A percentile compares a stretch with the other conserved stretches of the same genome.
Evolutionary conservation across 371 early-diverging fungal genomes (phyloP).

Genomic region (Racocetra persica): DNA sequence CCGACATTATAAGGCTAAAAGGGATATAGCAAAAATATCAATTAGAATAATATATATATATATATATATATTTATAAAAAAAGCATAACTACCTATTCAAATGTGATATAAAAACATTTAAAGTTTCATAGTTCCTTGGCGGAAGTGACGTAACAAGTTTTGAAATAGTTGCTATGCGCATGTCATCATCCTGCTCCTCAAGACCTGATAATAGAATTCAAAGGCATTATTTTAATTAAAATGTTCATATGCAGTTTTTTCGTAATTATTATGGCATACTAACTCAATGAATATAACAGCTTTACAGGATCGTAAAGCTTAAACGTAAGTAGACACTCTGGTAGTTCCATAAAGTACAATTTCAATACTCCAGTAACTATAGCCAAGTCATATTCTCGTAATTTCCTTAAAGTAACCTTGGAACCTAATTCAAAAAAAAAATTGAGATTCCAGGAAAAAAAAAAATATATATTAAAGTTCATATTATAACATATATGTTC

Average conservation of each 20-base stretch:
- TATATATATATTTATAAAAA: conserved; percentile 1
- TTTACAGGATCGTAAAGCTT: conserved; percentile 78
- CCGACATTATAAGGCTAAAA: conserved; percentile 47
- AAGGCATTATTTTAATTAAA: background rate
- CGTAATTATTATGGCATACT: conserved; percentile 33
- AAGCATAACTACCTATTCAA: conserved; percentile 54
- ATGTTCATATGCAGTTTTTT: background rate
- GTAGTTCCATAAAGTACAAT: conserved; percentile 74
- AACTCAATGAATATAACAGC: conserved; percentile 66
- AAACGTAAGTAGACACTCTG: conserved; percentile 70
- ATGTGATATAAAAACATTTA: conserved; percentile 56
- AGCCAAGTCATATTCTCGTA: conserved; percentile 63
- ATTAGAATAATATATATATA: background rate
- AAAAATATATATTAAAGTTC: background rate
- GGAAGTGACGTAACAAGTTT: conserved; percentile 63
- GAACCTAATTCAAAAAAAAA: conserved; percentile 46
- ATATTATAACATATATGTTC: background rate
- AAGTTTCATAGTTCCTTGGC: conserved; percentile 60
- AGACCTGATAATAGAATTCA: conserved; percentile 24
- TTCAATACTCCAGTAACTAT: conserved; percentile 71
- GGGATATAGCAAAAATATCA: background rate
- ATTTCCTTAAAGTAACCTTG: conserved; percentile 58
- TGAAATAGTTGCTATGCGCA: conserved; percentile 57
- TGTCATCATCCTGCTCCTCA: conserved; percentile 57
- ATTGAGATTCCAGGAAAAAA: background rate